A percentile compares a stretch with the other conserved stretches of the same genome.
These are phyloP conservation scores for Gaeumannomyces tritici DNA, from an alignment of 2,329 filamentous ascomycete species.

Conservation along the genomic window DNA sequence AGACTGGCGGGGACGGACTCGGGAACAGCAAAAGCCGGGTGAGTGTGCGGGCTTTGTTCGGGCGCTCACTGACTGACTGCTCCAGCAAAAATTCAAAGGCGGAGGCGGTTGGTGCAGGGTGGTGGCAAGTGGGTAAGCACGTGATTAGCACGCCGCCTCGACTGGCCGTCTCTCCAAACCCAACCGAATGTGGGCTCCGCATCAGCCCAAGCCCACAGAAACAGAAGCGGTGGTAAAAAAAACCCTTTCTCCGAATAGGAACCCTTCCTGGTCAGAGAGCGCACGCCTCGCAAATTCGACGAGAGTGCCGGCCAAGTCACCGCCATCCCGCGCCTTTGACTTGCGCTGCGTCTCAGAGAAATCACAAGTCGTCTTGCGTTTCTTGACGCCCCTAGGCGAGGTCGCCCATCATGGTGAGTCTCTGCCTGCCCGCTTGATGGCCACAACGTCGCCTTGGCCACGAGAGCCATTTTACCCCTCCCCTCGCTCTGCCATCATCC, in stretches of 20 bases:
- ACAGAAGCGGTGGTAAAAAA: constrained; percentile 1
- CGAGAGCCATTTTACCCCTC: constrained; percentile 2
- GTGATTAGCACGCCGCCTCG: background rate
- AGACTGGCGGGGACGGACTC: background rate
- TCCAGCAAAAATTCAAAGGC: background rate
- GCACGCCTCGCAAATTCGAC: background rate
- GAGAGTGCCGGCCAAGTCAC: constrained; percentile 8
- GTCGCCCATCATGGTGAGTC: constrained; percentile 40
- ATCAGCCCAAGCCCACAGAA: constrained; percentile 3
- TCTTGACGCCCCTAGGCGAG: constrained; percentile 27
- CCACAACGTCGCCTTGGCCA: background rate
- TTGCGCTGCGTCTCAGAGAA: constrained; percentile 8
- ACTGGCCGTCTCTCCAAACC: background rate
- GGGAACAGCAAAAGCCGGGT: background rate
- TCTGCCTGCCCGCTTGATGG: background rate
- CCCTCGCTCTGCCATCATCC: background rate
- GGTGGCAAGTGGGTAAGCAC: too few species aligned
- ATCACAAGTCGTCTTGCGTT: background rate
- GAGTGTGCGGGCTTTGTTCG: background rate
- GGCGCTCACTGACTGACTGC: too few species aligned
- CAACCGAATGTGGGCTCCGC: background rate
- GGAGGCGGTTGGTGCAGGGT: too few species aligned
- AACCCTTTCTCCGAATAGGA: background rate
- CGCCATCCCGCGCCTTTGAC: constrained; percentile 10
- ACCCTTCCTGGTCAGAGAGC: background rate